These are phyloP conservation scores for Acrodontium crateriforme DNA, from an alignment of 2,329 filamentous ascomycete genomes.

Conservation along the genomic window DNA sequence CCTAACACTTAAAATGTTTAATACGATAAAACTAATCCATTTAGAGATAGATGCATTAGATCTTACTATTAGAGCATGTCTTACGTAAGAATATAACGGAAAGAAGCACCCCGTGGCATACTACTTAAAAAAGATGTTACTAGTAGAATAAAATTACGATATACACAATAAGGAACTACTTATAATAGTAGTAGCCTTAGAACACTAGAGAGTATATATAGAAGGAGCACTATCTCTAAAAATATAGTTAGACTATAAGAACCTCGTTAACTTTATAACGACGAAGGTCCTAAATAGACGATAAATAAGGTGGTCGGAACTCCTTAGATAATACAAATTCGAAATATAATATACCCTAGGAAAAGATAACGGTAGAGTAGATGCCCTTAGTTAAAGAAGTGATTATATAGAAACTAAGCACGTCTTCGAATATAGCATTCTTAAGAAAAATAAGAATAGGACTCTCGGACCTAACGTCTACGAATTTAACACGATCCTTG, in stretches of 20 bases:
- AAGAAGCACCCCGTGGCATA: constrained; percentile 11
- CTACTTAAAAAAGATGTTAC: constrained; percentile 13
- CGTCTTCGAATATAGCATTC: not conserved
- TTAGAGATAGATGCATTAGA: constrained; percentile 2
- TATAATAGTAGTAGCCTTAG: too few species aligned
- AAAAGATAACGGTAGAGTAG: constrained; percentile 1
- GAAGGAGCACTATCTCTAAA: too few species aligned
- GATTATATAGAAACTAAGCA: constrained; percentile 2
- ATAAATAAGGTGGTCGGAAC: too few species aligned
- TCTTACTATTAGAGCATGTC: too few species aligned
- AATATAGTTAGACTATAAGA: too few species aligned
- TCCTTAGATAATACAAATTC: too few species aligned
- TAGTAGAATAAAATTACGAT: constrained; percentile 19
- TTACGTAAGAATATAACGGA: not conserved
- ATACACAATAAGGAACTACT: too few species aligned
- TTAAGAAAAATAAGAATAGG: too few species aligned
- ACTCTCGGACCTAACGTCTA: too few species aligned
- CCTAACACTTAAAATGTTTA: constrained; percentile 5
- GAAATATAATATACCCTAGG: constrained; percentile 2
- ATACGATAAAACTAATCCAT: constrained; percentile 2
- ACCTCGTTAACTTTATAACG: constrained; percentile 21
- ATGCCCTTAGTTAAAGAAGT: not conserved
- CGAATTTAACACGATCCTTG: too few species aligned
- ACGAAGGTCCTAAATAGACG: constrained; percentile 17
- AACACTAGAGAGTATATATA: too few species aligned